phyloP scores from a whole-genome alignment of 1,139 yeast genomes.

The Tardiomyces blankii region DNA sequence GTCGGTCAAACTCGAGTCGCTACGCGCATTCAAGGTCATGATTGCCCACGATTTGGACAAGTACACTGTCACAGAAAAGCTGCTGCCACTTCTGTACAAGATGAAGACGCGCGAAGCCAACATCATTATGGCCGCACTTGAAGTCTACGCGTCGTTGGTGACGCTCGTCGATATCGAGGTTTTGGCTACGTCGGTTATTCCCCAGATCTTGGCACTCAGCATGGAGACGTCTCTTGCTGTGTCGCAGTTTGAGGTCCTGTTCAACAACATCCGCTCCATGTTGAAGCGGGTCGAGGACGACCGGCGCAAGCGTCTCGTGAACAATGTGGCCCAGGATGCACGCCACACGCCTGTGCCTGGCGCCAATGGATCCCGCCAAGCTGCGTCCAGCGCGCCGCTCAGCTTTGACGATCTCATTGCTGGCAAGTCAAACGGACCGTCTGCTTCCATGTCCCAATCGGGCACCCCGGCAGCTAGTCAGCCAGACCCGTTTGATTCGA shows the following conservation, averaged over 20 bases:
- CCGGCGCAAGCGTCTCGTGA: conserved; percentile 5
- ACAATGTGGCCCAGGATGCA: background rate
- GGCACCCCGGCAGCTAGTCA: background rate
- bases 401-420: conserved; percentile 6
- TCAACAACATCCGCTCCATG: conserved; percentile 27
- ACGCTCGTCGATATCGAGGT: conserved; percentile 31
- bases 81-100: conserved; percentile 62
- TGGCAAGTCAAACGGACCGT: conserved; percentile 5
- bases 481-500: background rate
- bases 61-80: conserved; percentile 59
- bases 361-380: background rate
- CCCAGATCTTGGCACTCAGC: conserved; percentile 37
- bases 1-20: conserved; percentile 61
- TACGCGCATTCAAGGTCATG: conserved; percentile 51
- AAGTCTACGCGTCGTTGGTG: conserved; percentile 35
- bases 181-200: conserved; percentile 37
- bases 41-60: conserved; percentile 60
- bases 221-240: conserved; percentile 35
- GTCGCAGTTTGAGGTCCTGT: conserved; percentile 30
- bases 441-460: background rate
- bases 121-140: conserved; percentile 45
- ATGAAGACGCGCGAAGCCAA: conserved; percentile 71
- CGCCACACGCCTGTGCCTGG: background rate
- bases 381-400: background rate
- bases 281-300: conserved; percentile 28